These are phyloP conservation scores for Nyssa sinensis DNA, from an alignment of 148 eudicot genomes.

Conservation along the genomic window DNA sequence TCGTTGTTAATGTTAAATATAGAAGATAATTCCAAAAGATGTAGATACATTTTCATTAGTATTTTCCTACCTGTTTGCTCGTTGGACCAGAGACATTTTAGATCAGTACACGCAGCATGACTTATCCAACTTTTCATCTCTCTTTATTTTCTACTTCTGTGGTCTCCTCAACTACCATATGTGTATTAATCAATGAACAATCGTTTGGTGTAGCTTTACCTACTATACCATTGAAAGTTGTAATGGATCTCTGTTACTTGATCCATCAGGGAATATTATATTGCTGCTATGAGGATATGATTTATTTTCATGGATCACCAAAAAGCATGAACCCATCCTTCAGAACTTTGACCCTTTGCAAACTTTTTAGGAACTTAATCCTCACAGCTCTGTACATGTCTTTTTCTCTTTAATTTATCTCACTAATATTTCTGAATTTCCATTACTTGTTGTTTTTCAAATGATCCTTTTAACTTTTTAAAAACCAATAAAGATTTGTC, in stretches of 20 bases:
- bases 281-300: background rate
- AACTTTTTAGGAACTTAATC: no score
- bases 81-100: background rate
- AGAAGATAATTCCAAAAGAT: no score
- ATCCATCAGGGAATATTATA: background rate
- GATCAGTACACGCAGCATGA: background rate
- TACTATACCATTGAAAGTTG: no score
- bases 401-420: background rate
- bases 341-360: background rate
- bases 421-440: background rate
- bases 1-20: no score
- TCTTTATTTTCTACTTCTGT: background rate
- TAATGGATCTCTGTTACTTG: background rate
- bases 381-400: background rate
- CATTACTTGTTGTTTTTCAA: background rate
- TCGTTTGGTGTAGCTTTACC: no score
- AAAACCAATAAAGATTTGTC: background rate
- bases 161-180: background rate
- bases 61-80: background rate
- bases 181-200: background rate
- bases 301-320: no score
- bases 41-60: background rate
- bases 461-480: no score
- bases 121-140: background rate
- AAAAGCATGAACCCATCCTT: background rate